A percentile compares a stretch with the other conserved stretches of the same genome.
phyloP scores from a whole-genome alignment of 2,329 filamentous ascomycete genomes.

The Colletotrichum spaethianum region DNA sequence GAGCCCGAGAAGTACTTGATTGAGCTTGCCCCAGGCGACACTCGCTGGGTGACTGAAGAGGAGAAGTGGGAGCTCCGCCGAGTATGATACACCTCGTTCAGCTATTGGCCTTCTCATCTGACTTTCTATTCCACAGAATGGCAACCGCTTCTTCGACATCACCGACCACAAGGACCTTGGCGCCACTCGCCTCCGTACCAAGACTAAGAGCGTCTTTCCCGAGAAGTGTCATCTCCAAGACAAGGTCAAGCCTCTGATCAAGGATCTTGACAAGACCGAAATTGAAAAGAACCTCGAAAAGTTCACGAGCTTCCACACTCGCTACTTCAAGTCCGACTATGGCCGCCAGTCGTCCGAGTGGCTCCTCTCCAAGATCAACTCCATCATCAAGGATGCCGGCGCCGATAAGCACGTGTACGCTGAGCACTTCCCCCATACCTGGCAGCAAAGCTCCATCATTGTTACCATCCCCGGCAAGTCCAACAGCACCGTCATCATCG shows the following conservation, averaged over 20 bases:
- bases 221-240: constrained; percentile 75
- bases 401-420: constrained; percentile 78
- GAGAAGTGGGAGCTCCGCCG: constrained; percentile 93
- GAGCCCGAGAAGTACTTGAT: constrained; percentile 77
- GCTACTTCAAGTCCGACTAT: constrained; percentile 84
- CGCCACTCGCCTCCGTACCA: constrained; percentile 51
- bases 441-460: constrained; percentile 93
- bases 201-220: constrained; percentile 73
- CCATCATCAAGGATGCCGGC: constrained; percentile 79
- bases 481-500: constrained; percentile 88
- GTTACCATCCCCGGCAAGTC: constrained; percentile 90
- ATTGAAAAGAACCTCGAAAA: constrained; percentile 85
- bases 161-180: constrained; percentile 81
- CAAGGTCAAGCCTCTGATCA: constrained; percentile 76
- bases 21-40: constrained; percentile 87
- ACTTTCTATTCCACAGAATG: constrained; percentile 70
- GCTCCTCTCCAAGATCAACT: constrained; percentile 82
- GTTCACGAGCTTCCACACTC: constrained; percentile 84
- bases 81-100: constrained; percentile 62
- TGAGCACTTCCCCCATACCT: constrained; percentile 83
- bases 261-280: constrained; percentile 79
- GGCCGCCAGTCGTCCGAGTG: constrained; percentile 90
- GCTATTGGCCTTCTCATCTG: neutral
- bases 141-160: constrained; percentile 94
- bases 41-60: constrained; percentile 90